Percentiles rank a stretch among this genome's conserved stretches.
Evolutionary conservation across 495 filamentous ascomycete species (phyloP).

Genomic region (Penicillium macrosclerotiorum): DNA sequence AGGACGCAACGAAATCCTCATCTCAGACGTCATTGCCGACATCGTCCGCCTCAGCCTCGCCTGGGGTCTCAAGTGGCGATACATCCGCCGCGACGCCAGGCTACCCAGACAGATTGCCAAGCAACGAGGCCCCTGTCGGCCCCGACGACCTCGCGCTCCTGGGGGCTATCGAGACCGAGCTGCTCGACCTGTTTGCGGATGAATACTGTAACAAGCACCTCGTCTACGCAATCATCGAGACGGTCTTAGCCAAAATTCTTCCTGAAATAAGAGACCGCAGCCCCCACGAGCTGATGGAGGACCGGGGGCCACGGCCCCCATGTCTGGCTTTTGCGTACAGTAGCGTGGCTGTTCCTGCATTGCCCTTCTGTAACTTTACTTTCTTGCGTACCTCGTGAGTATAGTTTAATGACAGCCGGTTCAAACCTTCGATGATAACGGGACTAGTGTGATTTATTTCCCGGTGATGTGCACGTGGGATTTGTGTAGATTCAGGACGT

Average conservation of each 20-base stretch:
- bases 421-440: too few species aligned
- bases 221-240: conserved; percentile 72
- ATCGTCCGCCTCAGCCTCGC: background rate
- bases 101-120: conserved; percentile 7
- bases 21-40: conserved; percentile 8
- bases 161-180: conserved; percentile 41
- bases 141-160: conserved; percentile 40
- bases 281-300: conserved; percentile 68
- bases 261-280: conserved; percentile 80
- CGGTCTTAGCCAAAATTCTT: conserved; percentile 71
- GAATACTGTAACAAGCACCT: conserved; percentile 89
- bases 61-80: background rate
- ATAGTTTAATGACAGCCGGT: conserved; percentile 20
- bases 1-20: background rate
- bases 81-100: conserved; percentile 4
- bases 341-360: conserved; percentile 8
- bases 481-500: too few species aligned
- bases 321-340: conserved; percentile 13
- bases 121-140: conserved; percentile 22
- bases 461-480: too few species aligned
- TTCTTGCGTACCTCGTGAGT: background rate
- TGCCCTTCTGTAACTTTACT: conserved; percentile 1
- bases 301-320: conserved; percentile 53
- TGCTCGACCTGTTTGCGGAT: conserved; percentile 75
- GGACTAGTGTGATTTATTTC: too few species aligned